Percentiles rank a stretch among this genome's conserved stretches.
phyloP scores from a whole-genome alignment of 2,329 filamentous ascomycete species.

The Didymella keratinophila region DNA sequence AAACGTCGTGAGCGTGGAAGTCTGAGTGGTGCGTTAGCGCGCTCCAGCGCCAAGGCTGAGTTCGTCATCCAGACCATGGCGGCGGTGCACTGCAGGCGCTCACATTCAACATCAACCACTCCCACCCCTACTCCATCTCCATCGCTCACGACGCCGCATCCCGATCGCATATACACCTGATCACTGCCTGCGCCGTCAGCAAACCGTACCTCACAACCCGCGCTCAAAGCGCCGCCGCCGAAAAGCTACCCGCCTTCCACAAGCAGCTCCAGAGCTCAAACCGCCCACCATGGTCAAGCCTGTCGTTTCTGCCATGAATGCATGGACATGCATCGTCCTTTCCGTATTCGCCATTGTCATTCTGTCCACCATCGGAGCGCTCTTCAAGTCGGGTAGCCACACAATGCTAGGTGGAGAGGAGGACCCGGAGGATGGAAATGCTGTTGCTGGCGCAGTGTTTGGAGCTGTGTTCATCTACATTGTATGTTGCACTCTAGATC shows the following conservation, averaged over 20 bases:
- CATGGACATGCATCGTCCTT: constrained; percentile 85
- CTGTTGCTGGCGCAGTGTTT: constrained; percentile 85
- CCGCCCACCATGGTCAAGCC: constrained; percentile 87
- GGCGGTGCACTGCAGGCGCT: constrained; percentile 14
- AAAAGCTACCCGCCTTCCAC: constrained; percentile 23
- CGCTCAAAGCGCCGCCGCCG: constrained; percentile 22
- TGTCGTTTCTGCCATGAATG: constrained; percentile 87
- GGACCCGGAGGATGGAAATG: constrained; percentile 73
- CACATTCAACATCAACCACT: constrained; percentile 11
- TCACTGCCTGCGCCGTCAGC: too few relatives aligned
- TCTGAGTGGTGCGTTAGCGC: constrained; percentile 4
- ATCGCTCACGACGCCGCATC: constrained; percentile 11
- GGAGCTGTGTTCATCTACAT: constrained; percentile 86
- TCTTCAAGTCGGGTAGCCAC: constrained; percentile 81
- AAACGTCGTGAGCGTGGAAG: not conserved
- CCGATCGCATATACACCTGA: too few relatives aligned
- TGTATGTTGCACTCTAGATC: constrained; percentile 63
- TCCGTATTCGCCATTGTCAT: constrained; percentile 71
- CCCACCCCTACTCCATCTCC: constrained; percentile 3
- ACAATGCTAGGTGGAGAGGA: constrained; percentile 80
- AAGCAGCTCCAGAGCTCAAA: constrained; percentile 18
- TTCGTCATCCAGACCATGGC: constrained; percentile 2
- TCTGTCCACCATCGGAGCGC: constrained; percentile 69
- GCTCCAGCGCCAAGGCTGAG: not conserved
- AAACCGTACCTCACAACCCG: not conserved